Evolutionary conservation across 371 early-diverging fungal species (phyloP), one percentile per base, ranked within the genome.

Genomic region (Blyttiomyces sp.): DNA sequence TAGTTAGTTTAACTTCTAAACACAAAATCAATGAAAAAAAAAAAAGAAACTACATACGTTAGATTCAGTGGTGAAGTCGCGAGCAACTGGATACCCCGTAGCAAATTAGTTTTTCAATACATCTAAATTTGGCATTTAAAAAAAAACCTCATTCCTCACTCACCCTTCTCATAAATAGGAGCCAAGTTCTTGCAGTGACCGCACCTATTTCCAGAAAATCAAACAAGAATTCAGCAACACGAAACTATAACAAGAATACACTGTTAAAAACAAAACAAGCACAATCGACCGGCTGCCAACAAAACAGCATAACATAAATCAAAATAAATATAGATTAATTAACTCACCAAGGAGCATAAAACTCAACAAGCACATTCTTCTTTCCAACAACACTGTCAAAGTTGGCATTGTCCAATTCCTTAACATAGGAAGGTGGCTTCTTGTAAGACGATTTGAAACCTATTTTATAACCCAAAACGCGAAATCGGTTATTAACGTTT

Each of bases 291-390:
- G n/a, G n/a, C n/a, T n/a, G n/a, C 9, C 19, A 26, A 50, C n/a
- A n/a, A 54, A 33, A 54, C 17, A 11, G 5, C 11, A 19, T 16
- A 24, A 26, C 27, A 43, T 4, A 23, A 7, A 51, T 13, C n/a
- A n/a, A 27, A 59, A 11, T n/a, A 23, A 30, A 49, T 4, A 27
- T 21, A 51, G n/a, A 30, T 31, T 28, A 32, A 53, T 45, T 51
- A 17, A 36, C 59, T 16, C 49, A 71, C 75, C 77, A 92, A 7
- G 88, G 86, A 44, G 92, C 93, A 72, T 84, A 88, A 68, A 92
- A 92, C 68, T 89, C 88, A 53, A 91, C 92, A 16, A 93, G 70
- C 6, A 86, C 86, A 60, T 87, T 75, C 70, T 84, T 83, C 39
- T 85, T 76, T 48, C 68, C 61, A 33, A 86, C 69, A 48, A 84